phyloP scores from a whole-genome alignment of 2,329 filamentous ascomycete species.

The Juglanconis juglandina region DNA sequence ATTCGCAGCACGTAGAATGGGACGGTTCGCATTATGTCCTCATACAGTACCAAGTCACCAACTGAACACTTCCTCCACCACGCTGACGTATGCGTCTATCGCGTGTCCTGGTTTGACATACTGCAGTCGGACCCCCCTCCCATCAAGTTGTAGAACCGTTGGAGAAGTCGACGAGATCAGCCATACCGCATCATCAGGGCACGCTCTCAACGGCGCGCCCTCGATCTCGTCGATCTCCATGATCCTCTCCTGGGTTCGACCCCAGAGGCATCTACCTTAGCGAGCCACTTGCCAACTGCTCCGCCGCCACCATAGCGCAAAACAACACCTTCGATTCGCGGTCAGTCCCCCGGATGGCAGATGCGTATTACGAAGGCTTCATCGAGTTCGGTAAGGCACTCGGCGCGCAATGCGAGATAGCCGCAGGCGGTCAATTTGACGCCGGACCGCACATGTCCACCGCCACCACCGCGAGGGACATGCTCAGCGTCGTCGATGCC shows the following conservation, averaged over 20 bases:
- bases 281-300: conserved; percentile 7
- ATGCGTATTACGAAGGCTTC: background rate
- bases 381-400: background rate
- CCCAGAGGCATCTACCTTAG: conserved; percentile 4
- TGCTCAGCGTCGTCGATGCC: conserved; percentile 22
- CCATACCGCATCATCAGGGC: too few relatives aligned
- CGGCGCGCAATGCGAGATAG: background rate
- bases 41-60: too few relatives aligned
- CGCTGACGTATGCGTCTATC: too few relatives aligned
- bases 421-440: background rate
- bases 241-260: background rate
- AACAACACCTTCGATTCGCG: background rate
- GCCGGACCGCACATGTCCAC: conserved; percentile 20
- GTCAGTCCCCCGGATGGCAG: background rate
- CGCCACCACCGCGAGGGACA: conserved; percentile 22
- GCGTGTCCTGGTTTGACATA: too few relatives aligned
- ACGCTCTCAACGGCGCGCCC: too few relatives aligned
- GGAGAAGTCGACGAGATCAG: too few relatives aligned
- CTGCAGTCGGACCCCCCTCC: too few relatives aligned
- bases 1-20: too few relatives aligned
- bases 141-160: too few relatives aligned
- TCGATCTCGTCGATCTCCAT: too few relatives aligned
- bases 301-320: background rate
- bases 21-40: too few relatives aligned
- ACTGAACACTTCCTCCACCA: too few relatives aligned